Percentiles rank a stretch among this genome's conserved stretches.
phyloP scores from a whole-genome alignment of 176 grass and related monocot genomes.

The Sorghum bicolor region Sorghum_bicolor_NCBIv3 NC_012879.2:3089501-3090000 shows the following conservation, averaged over 20 bases:
- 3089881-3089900: too few species aligned
- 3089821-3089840: too few species aligned
- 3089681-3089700: background rate
- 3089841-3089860: too few species aligned
- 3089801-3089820: background rate
- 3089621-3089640: background rate
- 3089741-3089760: background rate
- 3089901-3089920: too few species aligned
- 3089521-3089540: background rate
- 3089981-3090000: too few species aligned
- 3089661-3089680: background rate
- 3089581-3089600: too few species aligned
- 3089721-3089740: too few species aligned
- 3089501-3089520: background rate
- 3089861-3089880: too few species aligned
- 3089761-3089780: background rate
- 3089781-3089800: background rate
- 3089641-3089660: background rate
- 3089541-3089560: background rate
- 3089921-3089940: too few species aligned
- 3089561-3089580: too few species aligned
- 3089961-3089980: background rate
- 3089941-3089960: background rate
- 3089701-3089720: too few species aligned
- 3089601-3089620: too few species aligned